Evolutionary conservation across 495 filamentous ascomycete genomes (phyloP).

Genomic region (Trichocladium uniseriatum): DNA sequence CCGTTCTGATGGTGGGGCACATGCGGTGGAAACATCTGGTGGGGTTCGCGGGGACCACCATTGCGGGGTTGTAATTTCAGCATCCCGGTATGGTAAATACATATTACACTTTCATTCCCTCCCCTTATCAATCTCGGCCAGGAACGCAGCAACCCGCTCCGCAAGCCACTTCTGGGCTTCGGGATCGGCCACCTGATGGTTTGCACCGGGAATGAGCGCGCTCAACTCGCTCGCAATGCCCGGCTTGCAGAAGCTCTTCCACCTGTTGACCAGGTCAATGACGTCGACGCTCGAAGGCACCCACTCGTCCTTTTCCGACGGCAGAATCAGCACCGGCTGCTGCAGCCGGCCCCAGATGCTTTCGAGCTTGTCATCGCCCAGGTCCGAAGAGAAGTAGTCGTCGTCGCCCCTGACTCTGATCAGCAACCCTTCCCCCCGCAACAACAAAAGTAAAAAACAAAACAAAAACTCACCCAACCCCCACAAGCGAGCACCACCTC

Average conservation of each 20-base stretch:
- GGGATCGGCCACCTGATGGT: conserved; percentile 32
- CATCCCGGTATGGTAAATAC: background rate
- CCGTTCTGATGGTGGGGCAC: background rate
- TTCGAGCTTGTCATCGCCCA: conserved; percentile 48
- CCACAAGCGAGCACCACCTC: conserved; percentile 59
- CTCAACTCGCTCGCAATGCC: conserved; percentile 33
- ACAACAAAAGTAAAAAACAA: background rate
- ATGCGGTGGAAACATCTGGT: too few species aligned
- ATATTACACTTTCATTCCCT: too few species aligned
- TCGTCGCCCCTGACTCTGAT: conserved; percentile 52
- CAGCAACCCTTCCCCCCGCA: background rate
- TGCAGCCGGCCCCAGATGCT: conserved; percentile 53
- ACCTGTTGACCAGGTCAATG: conserved; percentile 49
- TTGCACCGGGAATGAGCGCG: conserved; percentile 35
- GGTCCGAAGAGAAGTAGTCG: conserved; percentile 81
- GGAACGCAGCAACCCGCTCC: conserved; percentile 30
- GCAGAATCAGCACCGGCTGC: conserved; percentile 54
- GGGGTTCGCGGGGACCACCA: background rate
- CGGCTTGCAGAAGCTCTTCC: conserved; percentile 38
- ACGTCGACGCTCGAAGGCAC: conserved; percentile 57
- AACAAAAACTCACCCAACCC: conserved; percentile 35
- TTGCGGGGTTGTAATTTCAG: background rate
- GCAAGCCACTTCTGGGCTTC: conserved; percentile 31
- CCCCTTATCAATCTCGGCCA: conserved; percentile 24
- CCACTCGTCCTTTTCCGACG: conserved; percentile 65